These are phyloP conservation scores for Erigeron canadensis DNA, from an alignment of 129 eudicot genomes.

Conservation along the genomic window DNA sequence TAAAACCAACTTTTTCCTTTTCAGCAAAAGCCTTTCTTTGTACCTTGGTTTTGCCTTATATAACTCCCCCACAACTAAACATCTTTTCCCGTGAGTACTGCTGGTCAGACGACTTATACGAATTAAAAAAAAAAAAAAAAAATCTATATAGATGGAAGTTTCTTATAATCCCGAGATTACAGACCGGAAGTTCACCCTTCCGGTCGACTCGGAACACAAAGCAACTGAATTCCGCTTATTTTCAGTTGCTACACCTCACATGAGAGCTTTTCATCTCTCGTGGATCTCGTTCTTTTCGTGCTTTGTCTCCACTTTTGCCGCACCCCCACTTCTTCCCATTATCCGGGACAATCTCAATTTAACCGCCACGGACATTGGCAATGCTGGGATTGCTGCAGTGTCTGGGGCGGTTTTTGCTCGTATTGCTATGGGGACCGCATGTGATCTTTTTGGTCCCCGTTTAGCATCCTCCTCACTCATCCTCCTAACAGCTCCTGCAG, in stretches of 20 bases:
- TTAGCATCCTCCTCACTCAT: conserved; percentile 64
- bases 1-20: conserved; percentile 21
- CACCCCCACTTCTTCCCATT: conserved; percentile 76
- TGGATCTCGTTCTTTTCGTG: conserved; percentile 77
- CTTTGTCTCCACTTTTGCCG: conserved; percentile 77
- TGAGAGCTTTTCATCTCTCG: conserved; percentile 80
- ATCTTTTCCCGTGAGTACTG: too few species aligned
- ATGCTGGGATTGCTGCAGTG: conserved; percentile 86
- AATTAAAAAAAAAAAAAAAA: too few species aligned
- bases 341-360: conserved; percentile 70
- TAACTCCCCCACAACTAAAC: conserved; percentile 9
- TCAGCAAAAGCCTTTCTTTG: conserved; percentile 16
- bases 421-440: conserved; percentile 70
- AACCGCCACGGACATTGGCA: conserved; percentile 73
- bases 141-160: too few species aligned
- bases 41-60: conserved; percentile 26
- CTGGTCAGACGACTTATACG: too few species aligned
- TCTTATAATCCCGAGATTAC: conserved; percentile 1
- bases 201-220: conserved; percentile 82
- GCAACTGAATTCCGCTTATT: conserved; percentile 67
- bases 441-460: conserved; percentile 77
- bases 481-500: conserved; percentile 74
- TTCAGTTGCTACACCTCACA: conserved; percentile 63
- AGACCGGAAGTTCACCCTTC: conserved; percentile 51
- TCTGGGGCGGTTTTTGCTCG: conserved; percentile 84